Base-by-base conservation (phyloP, 2,329 filamentous ascomycete genomes). In the Botrytis galanthina region DNA sequence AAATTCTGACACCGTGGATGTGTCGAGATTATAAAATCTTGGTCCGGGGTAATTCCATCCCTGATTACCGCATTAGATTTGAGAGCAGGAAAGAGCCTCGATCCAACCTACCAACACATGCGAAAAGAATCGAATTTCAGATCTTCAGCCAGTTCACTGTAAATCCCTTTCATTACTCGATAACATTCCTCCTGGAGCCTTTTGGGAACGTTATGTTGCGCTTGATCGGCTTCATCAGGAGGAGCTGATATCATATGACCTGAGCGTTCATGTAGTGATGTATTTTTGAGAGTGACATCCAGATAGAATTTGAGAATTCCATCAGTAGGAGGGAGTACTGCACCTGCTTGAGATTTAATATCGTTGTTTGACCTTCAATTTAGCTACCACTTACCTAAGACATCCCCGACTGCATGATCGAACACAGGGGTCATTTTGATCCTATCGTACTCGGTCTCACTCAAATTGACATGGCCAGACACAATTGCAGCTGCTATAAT, bases 241-340 rank as follows among this genome's bases (percentile, higher is more conserved):
- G 87, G 87, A 1, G 86, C 81, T 0, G 88, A 89, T 76, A 91
- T 87, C 67, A 80, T 81, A 74, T 86, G 84, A 2, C 87, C 86
- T 2, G 85, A 86, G 3, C 81, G 71, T 0, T 85, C 84, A 75
- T 84, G 84, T 0, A 81, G 81, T 37, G 84, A 79, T 10, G 84
- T 86, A 78, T 90, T 90, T 59, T 84, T 87, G 78, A 90, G 87
- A 72, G 87, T 88, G 32, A 85, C 84, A 68, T 89, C 84, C 77
- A 88, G 88, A 74, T 89, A 90, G 82, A 90, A 89, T 79, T 91
- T 91, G 74, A 91, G 83, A 3, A 86, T 82, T 1, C 86, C 85
- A 46, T 86, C 82, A 5, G 80, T 76, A 14, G 86, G 86, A 22
- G 85, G 85, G 9, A 87, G 83, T n/a, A 76, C 74, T 61, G 77